phyloP scores from a whole-genome alignment of 2,329 filamentous ascomycete genomes.

The Diaporthe vexans region DNA sequence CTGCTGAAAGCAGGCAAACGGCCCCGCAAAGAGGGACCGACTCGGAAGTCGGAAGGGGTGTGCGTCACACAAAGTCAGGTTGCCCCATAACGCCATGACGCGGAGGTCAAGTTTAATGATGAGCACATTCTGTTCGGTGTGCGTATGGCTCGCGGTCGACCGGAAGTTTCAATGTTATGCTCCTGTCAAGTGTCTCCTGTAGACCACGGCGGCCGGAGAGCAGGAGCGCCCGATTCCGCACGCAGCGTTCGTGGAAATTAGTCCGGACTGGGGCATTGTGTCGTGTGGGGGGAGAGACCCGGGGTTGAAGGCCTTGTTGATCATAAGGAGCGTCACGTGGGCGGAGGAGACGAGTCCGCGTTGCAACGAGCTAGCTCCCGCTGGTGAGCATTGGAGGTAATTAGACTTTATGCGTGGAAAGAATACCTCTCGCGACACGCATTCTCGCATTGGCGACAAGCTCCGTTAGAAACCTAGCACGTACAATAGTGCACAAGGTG shows the following conservation, averaged over 20 bases:
- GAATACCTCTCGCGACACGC: neutral
- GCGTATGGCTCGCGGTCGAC: constrained; percentile 14
- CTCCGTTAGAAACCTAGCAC: neutral
- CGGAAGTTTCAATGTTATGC: constrained; percentile 17
- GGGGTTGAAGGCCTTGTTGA: neutral
- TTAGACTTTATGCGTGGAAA: neutral
- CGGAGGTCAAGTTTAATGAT: constrained; percentile 8
- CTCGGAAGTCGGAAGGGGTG: neutral
- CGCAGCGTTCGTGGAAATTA: constrained; percentile 25
- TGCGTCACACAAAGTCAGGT: neutral
- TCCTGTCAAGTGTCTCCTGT: neutral
- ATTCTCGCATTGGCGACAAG: neutral
- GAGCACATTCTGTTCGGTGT: neutral
- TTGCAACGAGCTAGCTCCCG: constrained; percentile 9
- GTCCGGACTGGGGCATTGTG: neutral
- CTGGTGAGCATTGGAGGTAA: neutral
- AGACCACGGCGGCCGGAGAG: too few relatives aligned
- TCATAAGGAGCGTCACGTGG: constrained; percentile 18
- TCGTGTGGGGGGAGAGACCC: neutral
- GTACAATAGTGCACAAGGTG: neutral
- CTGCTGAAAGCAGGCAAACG: neutral
- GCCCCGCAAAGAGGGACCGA: constrained; percentile 15
- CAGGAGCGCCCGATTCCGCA: neutral
- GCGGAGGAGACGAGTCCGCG: constrained; percentile 23
- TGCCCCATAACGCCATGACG: constrained; percentile 11